These are phyloP conservation scores for Chlamydomonas reinhardtii DNA, from an alignment of 163 green algal species.

Conservation along the genomic window DNA sequence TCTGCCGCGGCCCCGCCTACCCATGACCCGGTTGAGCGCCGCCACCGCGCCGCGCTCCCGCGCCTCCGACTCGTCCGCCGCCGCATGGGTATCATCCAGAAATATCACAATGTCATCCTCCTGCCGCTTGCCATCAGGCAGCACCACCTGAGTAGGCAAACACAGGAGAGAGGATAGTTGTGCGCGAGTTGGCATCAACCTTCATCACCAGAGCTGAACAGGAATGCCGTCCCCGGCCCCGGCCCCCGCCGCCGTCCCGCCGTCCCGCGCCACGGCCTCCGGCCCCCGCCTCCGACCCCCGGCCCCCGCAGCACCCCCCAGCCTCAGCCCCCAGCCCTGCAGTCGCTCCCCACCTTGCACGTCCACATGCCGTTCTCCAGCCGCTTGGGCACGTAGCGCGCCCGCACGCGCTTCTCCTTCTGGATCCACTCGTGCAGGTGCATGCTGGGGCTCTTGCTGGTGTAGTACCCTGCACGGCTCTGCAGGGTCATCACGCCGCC, in stretches of 20 bases:
- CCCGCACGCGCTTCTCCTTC: slow-evolving; percentile 29
- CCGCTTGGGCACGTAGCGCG: background rate
- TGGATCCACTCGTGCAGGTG: slow-evolving; percentile 87
- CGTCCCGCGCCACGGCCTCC: no score
- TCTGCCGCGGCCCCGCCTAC: slow-evolving; percentile 13
- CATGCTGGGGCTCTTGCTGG: slow-evolving; percentile 85
- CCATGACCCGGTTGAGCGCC: slow-evolving; percentile 80
- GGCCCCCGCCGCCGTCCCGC: no score
- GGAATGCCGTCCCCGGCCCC: no score
- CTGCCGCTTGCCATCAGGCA: slow-evolving; percentile 80
- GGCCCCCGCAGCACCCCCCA: background rate
- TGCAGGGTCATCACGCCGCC: slow-evolving; percentile 83
- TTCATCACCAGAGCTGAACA: no score
- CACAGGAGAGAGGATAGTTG: no score
- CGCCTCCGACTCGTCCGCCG: slow-evolving; percentile 74
- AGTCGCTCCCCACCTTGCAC: slow-evolving; percentile 64
- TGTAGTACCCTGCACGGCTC: slow-evolving; percentile 73
- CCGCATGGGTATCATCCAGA: slow-evolving; percentile 68
- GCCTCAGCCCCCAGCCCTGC: background rate
- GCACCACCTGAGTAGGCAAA: slow-evolving; percentile 80
- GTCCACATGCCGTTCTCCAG: slow-evolving; percentile 50
- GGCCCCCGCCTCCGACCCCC: no score
- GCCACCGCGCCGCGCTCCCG: slow-evolving; percentile 82
- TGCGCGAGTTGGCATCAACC: no score
- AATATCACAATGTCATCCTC: slow-evolving; percentile 88